Evolutionary conservation across 176 grass and related monocot genomes (phyloP), one percentile per base, ranked within the genome.

Genomic region (Puccinellia tenuiflora): DNA sequence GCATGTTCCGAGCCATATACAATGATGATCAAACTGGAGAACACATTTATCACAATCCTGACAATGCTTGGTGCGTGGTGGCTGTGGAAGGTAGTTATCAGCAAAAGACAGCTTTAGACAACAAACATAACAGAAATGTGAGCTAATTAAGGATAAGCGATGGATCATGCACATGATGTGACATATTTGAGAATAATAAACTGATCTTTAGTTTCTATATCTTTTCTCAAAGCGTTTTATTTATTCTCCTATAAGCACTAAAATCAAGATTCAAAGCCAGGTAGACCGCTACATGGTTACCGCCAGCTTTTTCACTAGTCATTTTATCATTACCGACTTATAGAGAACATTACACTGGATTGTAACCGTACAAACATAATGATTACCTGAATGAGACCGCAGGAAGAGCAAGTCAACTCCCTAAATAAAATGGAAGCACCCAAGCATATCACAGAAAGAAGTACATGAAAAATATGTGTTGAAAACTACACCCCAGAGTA

Each of bases 11-110:
- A 98, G 91, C 93, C 93, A 98, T 68, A 88, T 60, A 79, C 96
- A 96, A 52, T 98, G 96, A 93, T 98, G 96, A 80, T 98, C 91
- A 35, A 93, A 98, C 78, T 98, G 87, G 80, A 98, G 93, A 38
- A 96, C 83, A 51, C 93, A 98, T 90, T 95, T 93, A 88, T 95
- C 89, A 85, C 96, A 98, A 54, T 95, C 96, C 88, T 95, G 88
- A 77, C 96, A 98, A 77, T 98, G 92, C 73, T 94, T 93, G 31
- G 93, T 87, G 43, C 93, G 87, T 55, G 92, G 96, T 76, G 91
- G 96, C 96, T 98, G 89, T 33, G 83, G 86, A 94, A 84, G 59
- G 64, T 80, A 72, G 28, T 30, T 33, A 65, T 22, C 67, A 69
- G 6, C 51, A 54, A 74, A 79, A 83, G 39, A 77, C 63, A 82